phyloP scores from a whole-genome alignment of 208 protist genomes.

The Leptomonas seymouri region DNA sequence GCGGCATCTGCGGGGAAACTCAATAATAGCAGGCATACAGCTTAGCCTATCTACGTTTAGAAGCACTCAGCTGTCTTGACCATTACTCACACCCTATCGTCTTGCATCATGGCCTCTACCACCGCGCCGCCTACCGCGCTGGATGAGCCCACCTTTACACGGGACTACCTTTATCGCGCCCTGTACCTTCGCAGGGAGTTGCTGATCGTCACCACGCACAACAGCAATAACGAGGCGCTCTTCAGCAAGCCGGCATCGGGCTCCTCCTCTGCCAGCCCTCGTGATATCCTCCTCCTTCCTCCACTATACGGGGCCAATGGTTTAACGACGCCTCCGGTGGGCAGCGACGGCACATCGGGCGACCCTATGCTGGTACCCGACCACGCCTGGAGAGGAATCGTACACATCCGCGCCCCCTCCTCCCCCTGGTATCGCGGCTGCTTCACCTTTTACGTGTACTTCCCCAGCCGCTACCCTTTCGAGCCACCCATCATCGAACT shows the following conservation, averaged over 20 bases:
- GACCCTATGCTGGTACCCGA: constrained; percentile 30
- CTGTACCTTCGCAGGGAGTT: constrained; percentile 71
- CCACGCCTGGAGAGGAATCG: constrained; percentile 48
- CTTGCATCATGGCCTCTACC: neutral
- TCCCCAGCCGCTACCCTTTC: constrained; percentile 70
- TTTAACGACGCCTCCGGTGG: neutral
- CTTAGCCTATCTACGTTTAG: no score
- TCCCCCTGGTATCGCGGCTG: constrained; percentile 75
- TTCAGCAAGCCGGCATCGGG: neutral
- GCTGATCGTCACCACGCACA: constrained; percentile 17
- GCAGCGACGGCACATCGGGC: neutral
- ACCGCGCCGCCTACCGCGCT: neutral
- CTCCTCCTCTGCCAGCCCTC: neutral
- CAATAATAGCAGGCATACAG: no score
- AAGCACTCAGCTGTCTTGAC: no score
- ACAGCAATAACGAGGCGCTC: neutral
- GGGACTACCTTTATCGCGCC: constrained; percentile 54
- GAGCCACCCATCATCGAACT: constrained; percentile 63
- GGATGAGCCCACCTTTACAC: constrained; percentile 17
- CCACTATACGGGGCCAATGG: constrained; percentile 23
- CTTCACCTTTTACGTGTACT: constrained; percentile 59
- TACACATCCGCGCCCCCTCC: constrained; percentile 38
- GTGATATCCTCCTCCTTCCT: constrained; percentile 28
- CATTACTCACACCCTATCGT: neutral
- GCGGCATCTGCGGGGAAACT: no score